These are phyloP conservation scores for Backusella tuberculispora DNA, from an alignment of 192 early-diverging fungal species.

Conservation along the genomic window DNA sequence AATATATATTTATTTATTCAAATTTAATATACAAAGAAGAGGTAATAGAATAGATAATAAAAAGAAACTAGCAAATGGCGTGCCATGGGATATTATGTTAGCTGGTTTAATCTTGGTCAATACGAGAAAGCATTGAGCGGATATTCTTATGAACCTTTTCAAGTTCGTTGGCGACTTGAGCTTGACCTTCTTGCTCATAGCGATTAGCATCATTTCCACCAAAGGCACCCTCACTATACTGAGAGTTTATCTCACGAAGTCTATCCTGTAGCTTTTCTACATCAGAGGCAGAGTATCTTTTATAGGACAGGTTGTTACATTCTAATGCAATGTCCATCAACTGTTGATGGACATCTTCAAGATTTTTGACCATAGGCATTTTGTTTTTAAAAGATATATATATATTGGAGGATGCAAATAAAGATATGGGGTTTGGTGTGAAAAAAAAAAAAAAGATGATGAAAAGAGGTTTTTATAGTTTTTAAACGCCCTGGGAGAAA, in stretches of 20 bases:
- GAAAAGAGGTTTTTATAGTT: constrained; percentile 2
- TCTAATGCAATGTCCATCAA: constrained; percentile 28
- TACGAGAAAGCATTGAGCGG: constrained; percentile 22
- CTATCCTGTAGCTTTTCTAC: constrained; percentile 9
- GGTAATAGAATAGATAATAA: neutral
- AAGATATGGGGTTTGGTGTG: neutral
- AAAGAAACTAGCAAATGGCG: neutral
- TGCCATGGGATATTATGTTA: no score
- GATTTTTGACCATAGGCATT: constrained; percentile 29
- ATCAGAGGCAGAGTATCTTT: constrained; percentile 26
- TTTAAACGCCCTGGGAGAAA: constrained; percentile 11
- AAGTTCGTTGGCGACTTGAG: constrained; percentile 23
- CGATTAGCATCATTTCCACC: neutral
- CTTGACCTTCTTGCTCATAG: constrained; percentile 24
- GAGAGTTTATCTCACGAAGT: constrained; percentile 11
- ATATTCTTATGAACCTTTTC: constrained; percentile 28
- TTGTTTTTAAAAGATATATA: constrained; percentile 12
- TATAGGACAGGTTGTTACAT: constrained; percentile 7
- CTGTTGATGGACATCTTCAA: constrained; percentile 25
- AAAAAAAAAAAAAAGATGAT: neutral
- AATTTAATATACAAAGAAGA: constrained; percentile 7
- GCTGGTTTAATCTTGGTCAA: neutral
- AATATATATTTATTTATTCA: constrained; percentile 3
- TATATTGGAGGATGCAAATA: neutral
- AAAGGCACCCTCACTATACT: constrained; percentile 21